These are phyloP conservation scores for Melocanna baccifera DNA, from an alignment of 176 grass and related monocot genomes.

Conservation along the genomic window DNA sequence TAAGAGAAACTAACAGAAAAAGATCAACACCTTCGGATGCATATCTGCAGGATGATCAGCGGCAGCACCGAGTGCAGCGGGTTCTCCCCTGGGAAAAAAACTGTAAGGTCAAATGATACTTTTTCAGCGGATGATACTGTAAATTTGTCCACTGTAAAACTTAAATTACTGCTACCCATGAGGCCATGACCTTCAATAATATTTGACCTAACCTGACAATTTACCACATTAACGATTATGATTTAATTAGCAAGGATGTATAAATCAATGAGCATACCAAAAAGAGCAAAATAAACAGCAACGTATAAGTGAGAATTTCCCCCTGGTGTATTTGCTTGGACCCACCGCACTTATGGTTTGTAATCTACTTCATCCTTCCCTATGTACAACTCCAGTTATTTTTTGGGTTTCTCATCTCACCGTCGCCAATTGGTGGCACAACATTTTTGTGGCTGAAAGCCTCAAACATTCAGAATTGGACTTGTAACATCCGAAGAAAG, in stretches of 20 bases:
- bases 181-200: too few species aligned
- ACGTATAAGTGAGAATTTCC: neutral
- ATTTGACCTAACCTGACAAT: neutral
- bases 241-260: neutral
- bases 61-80: too few species aligned
- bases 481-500: neutral
- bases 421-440: neutral
- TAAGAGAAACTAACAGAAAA: too few species aligned
- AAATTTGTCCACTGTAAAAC: neutral
- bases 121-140: neutral
- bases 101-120: too few species aligned
- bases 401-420: neutral
- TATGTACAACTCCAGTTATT: neutral
- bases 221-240: neutral
- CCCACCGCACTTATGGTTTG: neutral
- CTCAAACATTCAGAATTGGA: neutral
- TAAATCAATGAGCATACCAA: too few species aligned
- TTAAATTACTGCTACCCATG: neutral
- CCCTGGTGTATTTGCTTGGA: neutral
- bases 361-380: neutral
- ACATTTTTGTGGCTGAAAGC: neutral
- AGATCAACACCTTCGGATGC: too few species aligned
- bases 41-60: too few species aligned
- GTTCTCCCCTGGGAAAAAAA: too few species aligned
- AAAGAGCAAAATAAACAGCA: too few species aligned